Percentiles rank a stretch among this genome's conserved stretches.
Conservation (phyloP, 805 yeast species). For the Schwanniomyces polymorphus region DNA sequence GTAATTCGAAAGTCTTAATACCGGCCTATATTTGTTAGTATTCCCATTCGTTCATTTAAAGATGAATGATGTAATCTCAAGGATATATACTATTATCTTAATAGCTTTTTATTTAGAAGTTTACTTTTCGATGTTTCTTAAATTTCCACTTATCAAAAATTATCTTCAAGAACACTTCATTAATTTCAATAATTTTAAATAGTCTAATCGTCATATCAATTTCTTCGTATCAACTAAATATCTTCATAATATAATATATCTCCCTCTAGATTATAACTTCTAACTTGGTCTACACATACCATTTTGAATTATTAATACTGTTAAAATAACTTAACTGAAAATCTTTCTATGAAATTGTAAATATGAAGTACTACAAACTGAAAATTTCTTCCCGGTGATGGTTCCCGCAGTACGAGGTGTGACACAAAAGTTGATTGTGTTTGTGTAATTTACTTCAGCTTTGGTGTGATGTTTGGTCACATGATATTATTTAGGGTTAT, state of each 20-base stretch:
- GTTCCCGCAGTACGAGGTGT: neutral
- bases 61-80: neutral
- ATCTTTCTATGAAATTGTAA: neutral
- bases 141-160: too few species aligned
- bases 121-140: neutral
- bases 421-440: neutral
- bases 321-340: conserved; percentile 2
- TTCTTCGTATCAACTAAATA: neutral
- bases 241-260: neutral
- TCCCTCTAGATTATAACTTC: neutral
- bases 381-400: conserved; percentile 2
- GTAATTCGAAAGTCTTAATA: conserved; percentile 92
- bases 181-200: neutral
- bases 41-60: neutral
- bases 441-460: neutral
- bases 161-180: neutral
- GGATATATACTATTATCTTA: neutral
- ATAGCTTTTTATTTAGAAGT: too few species aligned
- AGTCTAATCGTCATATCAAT: neutral
- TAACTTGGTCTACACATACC: conserved; percentile 3
- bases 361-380: neutral
- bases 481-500: neutral
- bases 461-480: neutral
- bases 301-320: conserved; percentile 6
- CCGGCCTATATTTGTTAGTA: conserved; percentile 58